Conservation (phyloP, 1,284 basidiomycete genomes). For the Trichosporon asahii region DNA sequence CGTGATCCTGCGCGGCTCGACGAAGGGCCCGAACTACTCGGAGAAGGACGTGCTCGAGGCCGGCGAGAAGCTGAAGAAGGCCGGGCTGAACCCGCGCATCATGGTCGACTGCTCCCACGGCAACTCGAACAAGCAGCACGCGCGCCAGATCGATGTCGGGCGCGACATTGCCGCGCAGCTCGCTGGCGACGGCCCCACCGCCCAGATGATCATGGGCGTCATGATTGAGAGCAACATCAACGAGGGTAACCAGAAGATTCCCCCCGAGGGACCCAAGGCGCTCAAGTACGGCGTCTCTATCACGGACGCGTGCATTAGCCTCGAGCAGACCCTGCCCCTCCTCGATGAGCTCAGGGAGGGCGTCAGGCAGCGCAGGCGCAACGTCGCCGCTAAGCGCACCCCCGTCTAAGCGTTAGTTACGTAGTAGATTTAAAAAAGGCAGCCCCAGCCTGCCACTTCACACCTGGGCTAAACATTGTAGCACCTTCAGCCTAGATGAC, state of each 20-base stretch:
- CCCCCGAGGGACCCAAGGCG: conserved; percentile 67
- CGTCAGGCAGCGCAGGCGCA: conserved; percentile 66
- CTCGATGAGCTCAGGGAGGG: conserved; percentile 77
- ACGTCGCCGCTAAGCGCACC: conserved; percentile 38
- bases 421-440: background rate
- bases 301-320: conserved; percentile 72
- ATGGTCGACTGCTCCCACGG: conserved; percentile 94
- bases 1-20: conserved; percentile 82
- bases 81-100: conserved; percentile 71
- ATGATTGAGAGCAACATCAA: conserved; percentile 96
- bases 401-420: conserved; percentile 1
- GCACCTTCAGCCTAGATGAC: conserved; percentile 7
- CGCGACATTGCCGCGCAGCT: conserved; percentile 62
- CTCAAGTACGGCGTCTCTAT: conserved; percentile 73
- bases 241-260: conserved; percentile 75
- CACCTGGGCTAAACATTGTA: background rate
- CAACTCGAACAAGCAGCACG: conserved; percentile 61
- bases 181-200: conserved; percentile 63
- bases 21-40: conserved; percentile 78
- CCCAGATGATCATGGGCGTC: conserved; percentile 81
- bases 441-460: background rate
- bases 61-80: conserved; percentile 71
- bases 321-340: conserved; percentile 76
- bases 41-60: conserved; percentile 74
- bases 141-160: conserved; percentile 58